These are phyloP conservation scores for Hirsutella thompsonii DNA, from an alignment of 2,329 filamentous ascomycete genomes.

Conservation along the genomic window DNA sequence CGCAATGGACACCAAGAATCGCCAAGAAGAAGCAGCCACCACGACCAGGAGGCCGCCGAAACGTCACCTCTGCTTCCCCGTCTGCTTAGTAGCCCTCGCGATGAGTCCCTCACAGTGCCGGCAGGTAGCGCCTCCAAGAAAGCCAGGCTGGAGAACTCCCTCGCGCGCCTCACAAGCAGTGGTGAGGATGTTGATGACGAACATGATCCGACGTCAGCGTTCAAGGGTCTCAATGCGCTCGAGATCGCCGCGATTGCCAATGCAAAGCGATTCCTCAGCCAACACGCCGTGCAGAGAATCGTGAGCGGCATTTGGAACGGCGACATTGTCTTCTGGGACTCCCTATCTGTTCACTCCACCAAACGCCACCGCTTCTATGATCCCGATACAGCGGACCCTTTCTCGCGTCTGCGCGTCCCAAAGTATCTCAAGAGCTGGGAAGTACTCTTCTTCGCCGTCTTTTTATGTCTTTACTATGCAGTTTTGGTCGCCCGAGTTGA, in stretches of 20 bases:
- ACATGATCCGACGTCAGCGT: constrained; percentile 55
- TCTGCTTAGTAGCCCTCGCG: constrained; percentile 12
- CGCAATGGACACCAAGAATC: background rate
- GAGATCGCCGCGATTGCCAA: constrained; percentile 74
- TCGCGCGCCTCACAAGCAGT: constrained; percentile 38
- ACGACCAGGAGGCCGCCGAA: constrained; percentile 33
- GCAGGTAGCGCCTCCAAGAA: constrained; percentile 30
- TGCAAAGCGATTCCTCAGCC: constrained; percentile 74
- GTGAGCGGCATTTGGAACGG: constrained; percentile 78
- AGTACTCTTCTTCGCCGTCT: constrained; percentile 64
- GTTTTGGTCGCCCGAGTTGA: constrained; percentile 66
- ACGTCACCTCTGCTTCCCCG: constrained; percentile 31
- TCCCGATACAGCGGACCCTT: constrained; percentile 51
- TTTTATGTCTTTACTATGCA: constrained; percentile 73
- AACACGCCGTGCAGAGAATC: constrained; percentile 69
- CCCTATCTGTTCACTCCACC: constrained; percentile 55
- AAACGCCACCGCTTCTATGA: constrained; percentile 73
- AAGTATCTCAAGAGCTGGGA: constrained; percentile 79
- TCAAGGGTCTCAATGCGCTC: constrained; percentile 70
- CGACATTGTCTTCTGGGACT: constrained; percentile 79
- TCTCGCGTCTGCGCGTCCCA: constrained; percentile 64
- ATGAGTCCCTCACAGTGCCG: constrained; percentile 10
- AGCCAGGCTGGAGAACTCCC: constrained; percentile 36
- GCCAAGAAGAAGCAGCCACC: constrained; percentile 1
- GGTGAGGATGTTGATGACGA: constrained; percentile 27